Evolutionary conservation across 441 rosid species (phyloP), one percentile per base, ranked within the genome.

Genomic region (Pelargonium fulgidum): DNA sequence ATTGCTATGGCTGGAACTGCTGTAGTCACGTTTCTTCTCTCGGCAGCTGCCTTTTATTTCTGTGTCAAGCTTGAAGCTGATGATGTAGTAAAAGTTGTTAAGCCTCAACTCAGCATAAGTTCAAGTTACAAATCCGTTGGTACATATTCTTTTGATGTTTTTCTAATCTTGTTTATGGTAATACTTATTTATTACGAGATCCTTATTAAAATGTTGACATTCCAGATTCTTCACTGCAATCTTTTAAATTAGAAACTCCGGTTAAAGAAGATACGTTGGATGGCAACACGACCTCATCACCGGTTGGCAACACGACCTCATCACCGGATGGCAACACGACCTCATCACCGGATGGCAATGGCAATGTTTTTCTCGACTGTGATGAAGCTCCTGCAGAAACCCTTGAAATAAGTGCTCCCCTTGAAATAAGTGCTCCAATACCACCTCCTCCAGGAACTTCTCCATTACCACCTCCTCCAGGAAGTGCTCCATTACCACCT

Each of bases 101-200:
- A 84, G 62, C 99, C 94, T 58, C 96, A 89, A 74, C 94, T 92
- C 77, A 81, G 90, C 81, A 76, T 90, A 75, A 88, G 93, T 83
- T 71, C 81, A 76, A 85, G 78, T 29, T 90, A 90, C 69, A 81
- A 80, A 77, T 84, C 96, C 70, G 39, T 70, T 65, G 89, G 96
- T 91, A 85, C 29, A 14, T 71, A 41, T 62, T 66, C 44, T 66
- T 69, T 26, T 74, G 12, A 36, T 39, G 24, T 70, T 54, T 70
- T 54, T 20, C 70, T 72, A 41, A 61, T 69, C 64, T 39, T 20
- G 39, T 19, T 71, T 33, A 66, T 77, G 67, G 16, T 45, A 6
- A 58, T 61, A 19, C 36, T 61, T 42, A 72, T 76, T 24, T 24
- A 26, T 50, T 24, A 26, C 10, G 11, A 2, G 59, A 78, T 33